Conservation (phyloP, 305 asterid species). For the Fraxinus albicans region DNA sequence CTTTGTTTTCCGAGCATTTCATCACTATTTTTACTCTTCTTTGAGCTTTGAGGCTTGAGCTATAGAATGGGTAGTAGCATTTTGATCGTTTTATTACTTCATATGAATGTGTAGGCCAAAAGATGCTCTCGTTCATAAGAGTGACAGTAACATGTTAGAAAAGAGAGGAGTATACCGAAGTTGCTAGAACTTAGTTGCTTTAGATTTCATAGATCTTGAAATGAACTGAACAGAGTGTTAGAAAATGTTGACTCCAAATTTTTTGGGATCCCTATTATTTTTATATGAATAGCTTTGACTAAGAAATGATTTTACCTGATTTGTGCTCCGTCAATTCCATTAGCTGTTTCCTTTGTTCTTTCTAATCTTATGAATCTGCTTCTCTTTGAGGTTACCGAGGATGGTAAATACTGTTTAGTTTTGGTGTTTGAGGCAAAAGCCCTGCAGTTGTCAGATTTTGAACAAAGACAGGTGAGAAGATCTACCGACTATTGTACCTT, state of each 20-base stretch:
- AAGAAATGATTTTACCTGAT: not conserved
- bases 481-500: not conserved
- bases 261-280: not conserved
- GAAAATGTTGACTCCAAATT: not conserved
- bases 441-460: constrained; percentile 73
- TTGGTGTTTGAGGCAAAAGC: constrained; percentile 83
- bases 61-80: not conserved
- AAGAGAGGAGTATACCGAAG: not conserved
- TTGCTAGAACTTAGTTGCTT: not conserved
- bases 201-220: not conserved
- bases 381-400: constrained; percentile 65
- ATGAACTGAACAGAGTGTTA: not conserved
- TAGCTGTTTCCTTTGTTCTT: not conserved
- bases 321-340: not conserved
- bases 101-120: not conserved
- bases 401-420: constrained; percentile 69
- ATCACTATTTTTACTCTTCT: not conserved
- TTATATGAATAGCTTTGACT: not conserved
- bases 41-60: not conserved
- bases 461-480: constrained; percentile 65
- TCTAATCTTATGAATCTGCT: constrained; percentile 10
- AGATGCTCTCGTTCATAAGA: not conserved
- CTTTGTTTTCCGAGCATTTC: constrained; percentile 8
- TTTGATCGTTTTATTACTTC: not conserved
- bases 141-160: not conserved